These are phyloP conservation scores for Exobasidium rhododendri DNA, from an alignment of 1,284 basidiomycete genomes.

Conservation along the genomic window DNA sequence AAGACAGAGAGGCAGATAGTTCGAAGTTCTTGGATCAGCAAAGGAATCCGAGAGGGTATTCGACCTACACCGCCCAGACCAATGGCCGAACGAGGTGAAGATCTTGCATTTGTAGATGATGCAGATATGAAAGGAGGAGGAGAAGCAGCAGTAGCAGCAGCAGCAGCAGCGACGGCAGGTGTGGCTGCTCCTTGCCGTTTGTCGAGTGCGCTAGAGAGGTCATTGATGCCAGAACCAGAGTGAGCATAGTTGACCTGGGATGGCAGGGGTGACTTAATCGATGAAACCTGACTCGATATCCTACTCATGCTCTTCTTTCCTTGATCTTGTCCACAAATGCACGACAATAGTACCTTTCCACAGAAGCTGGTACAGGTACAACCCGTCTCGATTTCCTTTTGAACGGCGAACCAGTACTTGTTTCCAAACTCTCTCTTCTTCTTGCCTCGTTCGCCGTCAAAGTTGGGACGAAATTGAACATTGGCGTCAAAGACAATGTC, in stretches of 20 bases:
- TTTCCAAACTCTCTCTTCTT: conserved; percentile 73
- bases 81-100: background rate
- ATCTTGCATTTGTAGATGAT: conserved; percentile 1
- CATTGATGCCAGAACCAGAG: background rate
- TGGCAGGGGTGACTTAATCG: background rate
- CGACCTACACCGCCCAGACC: conserved; percentile 2
- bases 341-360: conserved; percentile 30
- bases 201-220: conserved; percentile 62
- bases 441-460: conserved; percentile 59
- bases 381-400: conserved; percentile 71
- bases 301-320: background rate
- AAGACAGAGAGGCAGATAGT: conserved; percentile 80
- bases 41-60: conserved; percentile 69
- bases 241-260: conserved; percentile 10
- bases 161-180: conserved; percentile 6
- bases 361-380: conserved; percentile 80
- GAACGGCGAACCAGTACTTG: conserved; percentile 79
- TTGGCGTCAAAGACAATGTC: conserved; percentile 74
- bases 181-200: conserved; percentile 7
- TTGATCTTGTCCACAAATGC: conserved; percentile 50
- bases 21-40: conserved; percentile 72
- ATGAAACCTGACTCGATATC: background rate
- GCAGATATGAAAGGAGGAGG: background rate
- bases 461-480: conserved; percentile 56
- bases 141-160: background rate